Evolutionary conservation across 1,284 basidiomycete species (phyloP), one percentile per base, ranked within the genome.

Genomic region (Cryptococcus amylolentus): DNA sequence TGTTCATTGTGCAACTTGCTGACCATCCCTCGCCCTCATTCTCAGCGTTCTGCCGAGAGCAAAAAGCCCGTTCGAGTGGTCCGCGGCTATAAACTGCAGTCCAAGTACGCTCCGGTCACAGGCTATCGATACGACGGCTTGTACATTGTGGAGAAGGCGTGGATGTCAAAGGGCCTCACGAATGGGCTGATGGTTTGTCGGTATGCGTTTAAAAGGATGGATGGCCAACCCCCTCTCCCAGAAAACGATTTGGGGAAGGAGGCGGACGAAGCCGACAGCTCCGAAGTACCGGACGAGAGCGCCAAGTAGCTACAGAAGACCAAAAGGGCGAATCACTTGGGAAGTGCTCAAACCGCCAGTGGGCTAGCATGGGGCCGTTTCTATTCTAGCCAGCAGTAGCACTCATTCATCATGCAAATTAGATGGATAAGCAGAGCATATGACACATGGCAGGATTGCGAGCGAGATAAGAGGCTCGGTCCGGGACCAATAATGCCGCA

Each of bases 71-170:
- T 80, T 7, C 65, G 79, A 26, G 78, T 80, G 1, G 72, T 80
- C 13, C 65, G 79, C n/a, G 79, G 78, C 0, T 80, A 70, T 67
- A 80, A 80, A 66, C 72, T 71, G 18, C 56, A 63, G 28, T 73
- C 67, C 4, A 44, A 51, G 8, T 73, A 67, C 49, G 70, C 71
- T 3, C 69, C 72, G 2, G 47, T 46, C 2, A 62, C 62, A 28
- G 70, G 69, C 14, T 80, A 80, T 58, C 69, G 78, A 6, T 80
- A 80, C 60, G 70, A 77, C 57, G 79, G 79, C 0, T 62, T 80
- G 49, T 80, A 80, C 49, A 51, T 66, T 14, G 72, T 75, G 10
- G 67, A 72, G 56, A 66, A 64, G 53, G 71, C 68, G 28, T 73
- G 69, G 69, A 69, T 73, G 71, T 70, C 66, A 0, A 64, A 57